Base-by-base conservation (phyloP, 225 moss, liverwort and hornwort species). In the Straminergon stramineum region DNA sequence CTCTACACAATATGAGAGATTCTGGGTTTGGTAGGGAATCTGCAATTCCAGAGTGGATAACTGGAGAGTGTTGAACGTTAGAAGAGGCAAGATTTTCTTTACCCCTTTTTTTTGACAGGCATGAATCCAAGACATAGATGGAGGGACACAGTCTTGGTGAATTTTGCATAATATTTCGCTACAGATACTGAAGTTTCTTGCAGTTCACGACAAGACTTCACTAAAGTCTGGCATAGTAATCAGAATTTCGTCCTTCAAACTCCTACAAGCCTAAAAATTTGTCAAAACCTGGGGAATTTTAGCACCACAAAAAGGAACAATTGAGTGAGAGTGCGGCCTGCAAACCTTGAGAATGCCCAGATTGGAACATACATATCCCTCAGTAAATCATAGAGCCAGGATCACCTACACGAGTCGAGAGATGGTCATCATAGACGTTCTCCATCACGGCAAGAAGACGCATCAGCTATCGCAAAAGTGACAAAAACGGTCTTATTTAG, bases 301-400 rank as follows among this genome's bases (percentile, higher is more conserved):
- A 65, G 34, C 32, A 0, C 9, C 35, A 1, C 21, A 5, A 2
- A 64, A 82, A 10, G 15, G 34, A 48, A 82, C 6, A 62, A 34
- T 22, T 23, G 22, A 48, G 21, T 13, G 8, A 26, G 14, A 45
- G 35, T 15, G 64, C 31, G 4, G 41, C 32, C 17, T 52, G 53
- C 71, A 21, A 79, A 94, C 96, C 95, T 96, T 95, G 43, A 96
- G 90, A 58, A 94, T 95, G 92, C 90, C 92, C 19, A 95, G 94
- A 69, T 55, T 55, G 55, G 2, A 1, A 52, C 57, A 79, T 57
- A 79, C 17, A 27, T 24, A 7, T 57, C 57, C 79, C 4, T 16
- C 10, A n/a, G 57, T 57, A n/a, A 26, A n/a, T 57, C 79, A n/a
- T 2, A 27, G 79, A 57, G 79, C n/a, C 58, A n/a, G 17, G 58